Conservation (phyloP, 805 yeast genomes). For the Saturnispora mendoncae region DNA sequence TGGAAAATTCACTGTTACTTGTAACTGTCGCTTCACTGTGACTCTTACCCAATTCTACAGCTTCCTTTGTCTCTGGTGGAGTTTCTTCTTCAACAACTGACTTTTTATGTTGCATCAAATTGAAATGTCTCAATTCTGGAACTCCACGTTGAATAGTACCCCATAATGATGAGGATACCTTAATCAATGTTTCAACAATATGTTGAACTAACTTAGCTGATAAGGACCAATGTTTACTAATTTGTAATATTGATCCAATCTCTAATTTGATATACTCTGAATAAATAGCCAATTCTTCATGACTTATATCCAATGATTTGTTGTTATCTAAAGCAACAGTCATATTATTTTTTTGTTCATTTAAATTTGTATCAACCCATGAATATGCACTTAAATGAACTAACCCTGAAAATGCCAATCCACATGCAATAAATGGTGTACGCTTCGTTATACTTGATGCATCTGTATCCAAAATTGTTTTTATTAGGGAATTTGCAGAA, state of each 20-base stretch:
- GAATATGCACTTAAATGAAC: constrained; percentile 46
- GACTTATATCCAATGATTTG: constrained; percentile 9
- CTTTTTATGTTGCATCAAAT: neutral
- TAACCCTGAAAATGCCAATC: constrained; percentile 43
- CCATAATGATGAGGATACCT: constrained; percentile 35
- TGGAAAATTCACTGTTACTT: constrained; percentile 4
- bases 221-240: constrained; percentile 43
- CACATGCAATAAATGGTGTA: constrained; percentile 46
- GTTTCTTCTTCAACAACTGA: neutral
- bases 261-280: constrained; percentile 43
- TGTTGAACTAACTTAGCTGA: constrained; percentile 40
- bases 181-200: constrained; percentile 36
- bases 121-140: constrained; percentile 12
- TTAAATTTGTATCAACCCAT: constrained; percentile 38
- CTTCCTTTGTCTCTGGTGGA: neutral
- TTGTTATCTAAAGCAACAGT: neutral
- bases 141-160: constrained; percentile 30
- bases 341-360: constrained; percentile 12
- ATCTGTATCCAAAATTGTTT: constrained; percentile 38
- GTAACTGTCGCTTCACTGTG: neutral
- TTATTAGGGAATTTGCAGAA: constrained; percentile 42
- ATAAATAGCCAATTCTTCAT: constrained; percentile 35
- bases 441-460: constrained; percentile 35
- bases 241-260: constrained; percentile 39
- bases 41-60: neutral